Conservation (phyloP, 2,329 filamentous ascomycete species). For the Hypoxylon sp. region DNA sequence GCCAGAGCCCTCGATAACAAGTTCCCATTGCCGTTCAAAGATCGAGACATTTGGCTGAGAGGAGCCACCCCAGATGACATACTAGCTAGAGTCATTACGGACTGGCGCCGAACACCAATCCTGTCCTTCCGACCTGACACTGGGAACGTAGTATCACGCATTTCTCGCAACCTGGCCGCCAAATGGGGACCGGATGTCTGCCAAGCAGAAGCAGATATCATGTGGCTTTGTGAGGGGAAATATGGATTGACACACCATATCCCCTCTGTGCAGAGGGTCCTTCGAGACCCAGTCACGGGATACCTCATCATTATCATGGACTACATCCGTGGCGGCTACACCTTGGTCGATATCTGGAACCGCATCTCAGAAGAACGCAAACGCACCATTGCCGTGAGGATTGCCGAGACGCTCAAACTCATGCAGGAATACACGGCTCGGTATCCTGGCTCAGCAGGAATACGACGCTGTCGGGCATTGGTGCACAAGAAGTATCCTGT, state of each 20-base stretch:
- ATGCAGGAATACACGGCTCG: conserved; percentile 13
- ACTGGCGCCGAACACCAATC: conserved; percentile 21
- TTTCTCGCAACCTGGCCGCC: conserved; percentile 19
- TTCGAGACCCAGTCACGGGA: conserved; percentile 7
- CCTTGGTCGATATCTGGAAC: conserved; percentile 23
- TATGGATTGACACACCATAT: not conserved
- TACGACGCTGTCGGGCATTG: not conserved
- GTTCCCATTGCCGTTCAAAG: conserved; percentile 23
- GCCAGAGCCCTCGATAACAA: conserved; percentile 5
- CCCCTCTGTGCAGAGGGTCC: conserved; percentile 12
- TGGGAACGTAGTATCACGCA: conserved; percentile 25
- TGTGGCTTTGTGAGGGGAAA: conserved; percentile 3
- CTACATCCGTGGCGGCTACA: conserved; percentile 19
- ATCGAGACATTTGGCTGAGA: not conserved
- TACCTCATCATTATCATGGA: conserved; percentile 28
- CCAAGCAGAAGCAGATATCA: conserved; percentile 21
- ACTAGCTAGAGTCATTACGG: conserved; percentile 8
- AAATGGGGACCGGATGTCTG: conserved; percentile 21
- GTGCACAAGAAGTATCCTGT: not conserved
- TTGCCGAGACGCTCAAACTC: not conserved
- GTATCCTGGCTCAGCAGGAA: conserved; percentile 10
- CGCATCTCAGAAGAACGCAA: not conserved
- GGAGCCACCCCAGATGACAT: not conserved
- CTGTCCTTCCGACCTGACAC: conserved; percentile 23
- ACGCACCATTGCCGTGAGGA: not conserved